Percentiles rank a stretch among this genome's conserved stretches.
phyloP scores from a whole-genome alignment of 345 rosid species.

The Pelargonium nanum region DNA sequence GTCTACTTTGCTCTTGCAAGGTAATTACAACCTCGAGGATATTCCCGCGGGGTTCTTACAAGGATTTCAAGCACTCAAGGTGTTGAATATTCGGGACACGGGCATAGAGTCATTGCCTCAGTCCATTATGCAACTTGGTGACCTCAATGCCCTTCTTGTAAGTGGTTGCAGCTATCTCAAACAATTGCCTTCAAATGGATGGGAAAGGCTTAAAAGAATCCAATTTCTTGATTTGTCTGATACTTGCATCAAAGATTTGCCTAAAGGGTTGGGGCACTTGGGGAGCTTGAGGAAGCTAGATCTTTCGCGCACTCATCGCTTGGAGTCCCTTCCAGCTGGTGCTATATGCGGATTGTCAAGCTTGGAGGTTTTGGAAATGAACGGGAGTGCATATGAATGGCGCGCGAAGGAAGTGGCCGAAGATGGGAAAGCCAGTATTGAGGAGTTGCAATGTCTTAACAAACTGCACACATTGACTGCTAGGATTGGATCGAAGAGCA shows the following conservation, averaged over 20 bases:
- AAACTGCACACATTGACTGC: too few species aligned
- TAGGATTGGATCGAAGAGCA: too few species aligned
- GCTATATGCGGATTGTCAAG: conserved; percentile 18
- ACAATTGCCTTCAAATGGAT: conserved; percentile 25
- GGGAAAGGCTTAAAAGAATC: conserved; percentile 23
- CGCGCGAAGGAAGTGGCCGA: too few species aligned
- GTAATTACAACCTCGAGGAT: conserved; percentile 19
- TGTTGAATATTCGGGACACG: conserved; percentile 27
- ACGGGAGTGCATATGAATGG: conserved; percentile 21
- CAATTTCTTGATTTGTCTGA: conserved; percentile 30
- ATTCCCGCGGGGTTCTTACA: conserved; percentile 20
- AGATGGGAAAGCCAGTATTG: too few species aligned
- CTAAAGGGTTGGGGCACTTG: conserved; percentile 23
- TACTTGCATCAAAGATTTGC: conserved; percentile 23
- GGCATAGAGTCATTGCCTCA: conserved; percentile 19
- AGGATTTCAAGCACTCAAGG: conserved; percentile 23
- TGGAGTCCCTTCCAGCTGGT: conserved; percentile 22
- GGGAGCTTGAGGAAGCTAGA: conserved; percentile 19
- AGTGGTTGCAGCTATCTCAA: conserved; percentile 23
- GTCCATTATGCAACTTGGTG: conserved; percentile 19
- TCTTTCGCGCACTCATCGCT: conserved; percentile 32
- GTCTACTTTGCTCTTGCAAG: conserved; percentile 25
- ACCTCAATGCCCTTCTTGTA: conserved; percentile 29
- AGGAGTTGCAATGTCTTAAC: too few species aligned
- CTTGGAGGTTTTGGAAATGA: conserved; percentile 37